Conservation (phyloP, 257 asterid species). For the Penstemon eatonii region DNA sequence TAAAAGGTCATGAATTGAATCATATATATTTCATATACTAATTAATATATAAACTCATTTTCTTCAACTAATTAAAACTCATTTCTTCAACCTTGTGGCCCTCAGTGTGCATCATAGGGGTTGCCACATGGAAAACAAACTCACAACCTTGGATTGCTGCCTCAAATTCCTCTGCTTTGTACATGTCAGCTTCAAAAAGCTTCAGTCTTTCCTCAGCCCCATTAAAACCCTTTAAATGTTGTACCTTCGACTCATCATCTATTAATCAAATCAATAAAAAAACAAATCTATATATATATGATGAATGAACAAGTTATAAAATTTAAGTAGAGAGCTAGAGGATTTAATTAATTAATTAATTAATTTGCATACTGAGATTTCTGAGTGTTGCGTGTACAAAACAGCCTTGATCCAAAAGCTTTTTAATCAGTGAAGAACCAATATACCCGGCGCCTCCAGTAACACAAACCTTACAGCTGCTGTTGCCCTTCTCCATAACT, state of each 20-base stretch:
- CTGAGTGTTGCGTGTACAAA: constrained; percentile 50
- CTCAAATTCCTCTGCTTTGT: constrained; percentile 43
- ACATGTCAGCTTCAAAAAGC: constrained; percentile 48
- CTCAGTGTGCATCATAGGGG: constrained; percentile 40
- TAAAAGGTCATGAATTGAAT: too few species aligned
- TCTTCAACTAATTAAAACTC: too few species aligned
- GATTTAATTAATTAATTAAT: background rate
- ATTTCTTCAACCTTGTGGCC: constrained; percentile 18
- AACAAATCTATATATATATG: background rate
- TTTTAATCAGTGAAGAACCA: constrained; percentile 40
- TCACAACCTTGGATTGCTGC: constrained; percentile 47
- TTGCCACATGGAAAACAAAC: constrained; percentile 50
- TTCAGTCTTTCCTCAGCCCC: constrained; percentile 39
- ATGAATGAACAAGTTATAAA: background rate
- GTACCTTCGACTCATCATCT: constrained; percentile 43
- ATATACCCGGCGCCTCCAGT: constrained; percentile 50
- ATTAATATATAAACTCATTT: too few species aligned
- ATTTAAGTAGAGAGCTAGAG: background rate
- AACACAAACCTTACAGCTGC: constrained; percentile 41
- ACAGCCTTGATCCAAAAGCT: constrained; percentile 42
- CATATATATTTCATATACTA: too few species aligned
- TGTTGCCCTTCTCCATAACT: constrained; percentile 19
- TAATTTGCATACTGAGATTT: constrained; percentile 29
- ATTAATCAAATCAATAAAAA: background rate
- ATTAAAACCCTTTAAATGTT: constrained; percentile 34